Percentiles rank a stretch among this genome's conserved stretches.
Conservation (phyloP, 495 filamentous ascomycete genomes). For the Chaetomium tenue region DNA sequence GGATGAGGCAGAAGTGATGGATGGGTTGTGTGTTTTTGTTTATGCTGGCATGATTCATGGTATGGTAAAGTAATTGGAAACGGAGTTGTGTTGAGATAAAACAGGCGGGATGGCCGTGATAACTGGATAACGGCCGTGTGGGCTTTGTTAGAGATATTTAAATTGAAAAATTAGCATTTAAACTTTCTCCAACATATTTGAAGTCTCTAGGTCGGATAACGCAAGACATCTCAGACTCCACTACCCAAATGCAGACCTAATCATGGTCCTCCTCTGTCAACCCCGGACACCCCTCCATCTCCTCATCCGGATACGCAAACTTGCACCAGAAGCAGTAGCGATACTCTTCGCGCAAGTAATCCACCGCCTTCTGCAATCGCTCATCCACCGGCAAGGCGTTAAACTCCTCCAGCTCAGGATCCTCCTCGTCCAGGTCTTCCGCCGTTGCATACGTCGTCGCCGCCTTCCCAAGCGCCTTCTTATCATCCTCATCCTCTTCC, state of each 20-base stretch:
- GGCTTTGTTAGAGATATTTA: too few relatives aligned
- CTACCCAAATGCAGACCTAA: constrained; percentile 35
- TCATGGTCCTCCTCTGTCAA: constrained; percentile 90
- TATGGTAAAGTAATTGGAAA: too few relatives aligned
- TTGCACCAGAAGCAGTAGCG: constrained; percentile 98
- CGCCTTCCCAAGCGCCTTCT: constrained; percentile 46
- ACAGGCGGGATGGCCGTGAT: too few relatives aligned
- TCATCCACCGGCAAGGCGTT: constrained; percentile 64
- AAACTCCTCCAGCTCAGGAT: constrained; percentile 82
- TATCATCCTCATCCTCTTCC: constrained; percentile 54
- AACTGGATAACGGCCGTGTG: too few relatives aligned
- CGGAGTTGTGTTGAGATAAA: too few relatives aligned
- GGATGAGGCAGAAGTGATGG: constrained; percentile 33
- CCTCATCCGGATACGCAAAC: constrained; percentile 63
- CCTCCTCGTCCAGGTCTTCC: constrained; percentile 78
- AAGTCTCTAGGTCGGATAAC: too few relatives aligned
- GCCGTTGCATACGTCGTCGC: constrained; percentile 47
- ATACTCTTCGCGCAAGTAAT: constrained; percentile 65
- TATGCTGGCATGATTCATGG: too few relatives aligned
- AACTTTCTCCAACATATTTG: too few relatives aligned
- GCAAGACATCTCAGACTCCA: too few relatives aligned
- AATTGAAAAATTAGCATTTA: too few relatives aligned
- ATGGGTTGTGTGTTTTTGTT: too few relatives aligned
- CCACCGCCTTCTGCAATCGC: constrained; percentile 61
- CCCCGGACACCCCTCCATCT: constrained; percentile 89